Evolutionary conservation across 177 flowering plant genomes (phyloP), one percentile per base, ranked within the genome.

Genomic region (Vitis hybrid): DNA sequence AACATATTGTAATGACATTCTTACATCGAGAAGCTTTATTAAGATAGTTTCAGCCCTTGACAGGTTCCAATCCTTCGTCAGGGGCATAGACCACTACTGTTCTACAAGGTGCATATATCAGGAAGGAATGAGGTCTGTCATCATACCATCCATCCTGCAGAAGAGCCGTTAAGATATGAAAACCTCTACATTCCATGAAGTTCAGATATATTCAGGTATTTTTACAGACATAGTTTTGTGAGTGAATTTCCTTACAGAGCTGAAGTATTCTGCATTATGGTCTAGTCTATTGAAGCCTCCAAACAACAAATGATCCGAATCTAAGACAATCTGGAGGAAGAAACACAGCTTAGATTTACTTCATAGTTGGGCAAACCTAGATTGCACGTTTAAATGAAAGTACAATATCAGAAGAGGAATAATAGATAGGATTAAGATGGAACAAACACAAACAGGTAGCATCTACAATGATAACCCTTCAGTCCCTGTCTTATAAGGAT

Each of bases 11-110:
- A 38, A 38, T 38, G 47, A 28, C 24, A 62, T 2, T 20, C 47
- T 33, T 54, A 38, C 47, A 52, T n/a, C 58, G 1, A 62, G 31
- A 51, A n/a, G 50, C 49, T 54, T 4, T 63, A 51, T 56, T 4
- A 19, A 10, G 11, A 59, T 59, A n/a, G 18, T n/a, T 52, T 65
- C 20, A 61, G 20, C 19, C 58, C 69, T 64, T 65, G 10, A 47
- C 61, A 28, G 74, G 72, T 54, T 64, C 74, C 74, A 66, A 58
- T 61, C 83, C 79, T 55, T 82, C 81, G 53, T 85, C 80, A 20
- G 81, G 76, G 15, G 89, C 91, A 77, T 95, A 95, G 31, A 95
- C 98, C 51, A 94, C 97, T 17, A 88, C 98, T 20, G 99, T 90
- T 82, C 99, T 86, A 73, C 80, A 71, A 61, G 99, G 99, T 15